Percentiles rank a stretch among this genome's conserved stretches.
Evolutionary conservation across 139 green algal genomes (phyloP).

Genomic region (Coccomyxa sp.): DNA sequence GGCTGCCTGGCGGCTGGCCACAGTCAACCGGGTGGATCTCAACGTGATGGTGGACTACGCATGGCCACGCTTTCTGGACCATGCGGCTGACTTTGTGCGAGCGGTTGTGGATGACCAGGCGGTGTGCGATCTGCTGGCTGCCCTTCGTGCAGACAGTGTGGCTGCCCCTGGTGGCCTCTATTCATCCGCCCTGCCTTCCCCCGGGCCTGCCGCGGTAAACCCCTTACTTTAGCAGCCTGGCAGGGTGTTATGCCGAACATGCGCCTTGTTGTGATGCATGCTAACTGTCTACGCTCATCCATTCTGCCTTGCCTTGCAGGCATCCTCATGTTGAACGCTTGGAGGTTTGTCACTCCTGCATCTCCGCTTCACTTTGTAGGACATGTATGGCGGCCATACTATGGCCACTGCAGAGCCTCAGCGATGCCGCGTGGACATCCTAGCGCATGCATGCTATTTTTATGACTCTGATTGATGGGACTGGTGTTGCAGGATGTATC

Average conservation of each 20-base stretch:
- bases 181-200: conserved; percentile 23
- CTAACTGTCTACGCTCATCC: no score
- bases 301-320: no score
- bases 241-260: background rate
- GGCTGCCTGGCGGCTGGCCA: conserved; percentile 58
- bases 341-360: no score
- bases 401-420: no score
- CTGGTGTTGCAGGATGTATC: no score
- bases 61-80: conserved; percentile 70
- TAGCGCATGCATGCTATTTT: no score
- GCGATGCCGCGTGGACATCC: no score
- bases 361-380: no score
- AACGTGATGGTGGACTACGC: conserved; percentile 89
- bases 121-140: conserved; percentile 75
- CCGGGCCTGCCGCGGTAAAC: background rate
- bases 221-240: background rate
- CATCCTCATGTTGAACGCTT: no score
- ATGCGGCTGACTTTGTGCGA: conserved; percentile 49
- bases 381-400: no score
- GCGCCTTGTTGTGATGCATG: background rate
- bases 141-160: conserved; percentile 44
- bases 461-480: no score
- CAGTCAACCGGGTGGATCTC: conserved; percentile 73
- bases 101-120: conserved; percentile 41
- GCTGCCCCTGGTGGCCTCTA: conserved; percentile 58